These are phyloP conservation scores for Cercospora sp. DNA, from an alignment of 2,329 filamentous ascomycete species.

Conservation along the genomic window DNA sequence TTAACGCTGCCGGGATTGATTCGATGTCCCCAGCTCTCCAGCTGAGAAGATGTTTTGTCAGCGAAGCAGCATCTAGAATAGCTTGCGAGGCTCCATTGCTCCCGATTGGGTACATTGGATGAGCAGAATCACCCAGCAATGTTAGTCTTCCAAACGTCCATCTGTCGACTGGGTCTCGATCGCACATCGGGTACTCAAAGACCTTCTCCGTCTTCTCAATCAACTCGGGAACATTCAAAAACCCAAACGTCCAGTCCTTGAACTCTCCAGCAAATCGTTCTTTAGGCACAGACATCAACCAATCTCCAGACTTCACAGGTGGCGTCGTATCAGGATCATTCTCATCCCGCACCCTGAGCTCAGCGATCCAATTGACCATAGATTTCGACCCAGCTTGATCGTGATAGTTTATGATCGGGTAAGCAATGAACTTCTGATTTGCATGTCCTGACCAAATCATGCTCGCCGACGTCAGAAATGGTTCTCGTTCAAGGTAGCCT, in stretches of 20 bases:
- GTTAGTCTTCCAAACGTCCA: constrained; percentile 44
- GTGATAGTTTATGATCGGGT: constrained; percentile 44
- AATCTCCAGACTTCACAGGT: constrained; percentile 43
- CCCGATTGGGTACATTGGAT: constrained; percentile 48
- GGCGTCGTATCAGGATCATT: constrained; percentile 47
- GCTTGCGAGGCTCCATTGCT: constrained; percentile 49
- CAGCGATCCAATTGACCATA: constrained; percentile 52
- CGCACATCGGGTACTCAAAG: constrained; percentile 51
- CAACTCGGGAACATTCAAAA: constrained; percentile 45
- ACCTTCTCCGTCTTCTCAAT: constrained; percentile 47
- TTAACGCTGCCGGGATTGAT: constrained; percentile 39
- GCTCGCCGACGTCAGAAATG: constrained; percentile 46
- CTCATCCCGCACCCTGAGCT: constrained; percentile 46
- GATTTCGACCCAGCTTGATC: constrained; percentile 31
- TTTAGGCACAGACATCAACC: constrained; percentile 47
- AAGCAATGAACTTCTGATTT: constrained; percentile 52
- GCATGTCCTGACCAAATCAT: constrained; percentile 52
- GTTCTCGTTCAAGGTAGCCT: constrained; percentile 44
- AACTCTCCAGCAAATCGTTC: constrained; percentile 45
- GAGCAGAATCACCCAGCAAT: constrained; percentile 46
- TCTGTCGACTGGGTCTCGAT: constrained; percentile 44
- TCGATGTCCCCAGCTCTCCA: constrained; percentile 17
- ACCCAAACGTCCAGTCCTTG: constrained; percentile 46
- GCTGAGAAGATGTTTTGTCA: constrained; percentile 39
- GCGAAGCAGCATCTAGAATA: constrained; percentile 47